Conservation (phyloP, 768 basidiomycete genomes). For the Rhizopogon salebrosus region DNA sequence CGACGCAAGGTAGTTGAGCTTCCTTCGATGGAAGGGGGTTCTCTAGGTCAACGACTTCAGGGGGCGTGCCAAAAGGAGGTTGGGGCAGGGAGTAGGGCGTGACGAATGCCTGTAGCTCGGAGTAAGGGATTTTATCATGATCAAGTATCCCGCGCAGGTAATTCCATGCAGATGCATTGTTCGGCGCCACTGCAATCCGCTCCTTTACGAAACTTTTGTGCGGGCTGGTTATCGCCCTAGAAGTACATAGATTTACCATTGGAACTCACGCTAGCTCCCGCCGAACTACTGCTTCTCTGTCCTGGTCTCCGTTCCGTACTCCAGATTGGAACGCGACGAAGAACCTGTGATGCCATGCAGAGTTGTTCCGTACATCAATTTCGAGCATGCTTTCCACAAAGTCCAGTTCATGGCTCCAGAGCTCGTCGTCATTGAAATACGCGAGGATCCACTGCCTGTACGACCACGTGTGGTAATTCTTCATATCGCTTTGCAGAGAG, state of each 20-base stretch:
- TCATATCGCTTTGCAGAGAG: slow-evolving; percentile 71
- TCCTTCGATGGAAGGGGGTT: slow-evolving; percentile 60
- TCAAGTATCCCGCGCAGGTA: slow-evolving; percentile 87
- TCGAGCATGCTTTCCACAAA: slow-evolving; percentile 67
- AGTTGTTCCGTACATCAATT: slow-evolving; percentile 89
- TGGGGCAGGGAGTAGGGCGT: slow-evolving; percentile 50
- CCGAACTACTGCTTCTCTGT: slow-evolving; percentile 52
- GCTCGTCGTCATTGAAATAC: slow-evolving; percentile 66
- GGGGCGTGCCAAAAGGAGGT: slow-evolving; percentile 21
- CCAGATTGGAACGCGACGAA: slow-evolving; percentile 78
- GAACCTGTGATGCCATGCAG: slow-evolving; percentile 95
- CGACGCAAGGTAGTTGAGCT: slow-evolving; percentile 70
- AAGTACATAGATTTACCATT: slow-evolving; percentile 3
- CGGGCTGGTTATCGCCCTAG: not conserved
- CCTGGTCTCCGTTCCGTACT: slow-evolving; percentile 54
- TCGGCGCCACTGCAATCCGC: slow-evolving; percentile 81
- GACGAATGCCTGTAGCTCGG: slow-evolving; percentile 54
- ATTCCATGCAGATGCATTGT: slow-evolving; percentile 96
- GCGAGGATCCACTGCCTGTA: slow-evolving; percentile 94
- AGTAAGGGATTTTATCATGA: slow-evolving; percentile 52
- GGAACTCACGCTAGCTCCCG: slow-evolving; percentile 73
- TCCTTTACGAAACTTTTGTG: slow-evolving; percentile 67
- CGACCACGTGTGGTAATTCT: slow-evolving; percentile 99
- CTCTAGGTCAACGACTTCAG: slow-evolving; percentile 63
- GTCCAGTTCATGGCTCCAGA: slow-evolving; percentile 74